Conservation (phyloP, 495 filamentous ascomycete genomes). For the Annulohypoxylon bovei region DNA sequence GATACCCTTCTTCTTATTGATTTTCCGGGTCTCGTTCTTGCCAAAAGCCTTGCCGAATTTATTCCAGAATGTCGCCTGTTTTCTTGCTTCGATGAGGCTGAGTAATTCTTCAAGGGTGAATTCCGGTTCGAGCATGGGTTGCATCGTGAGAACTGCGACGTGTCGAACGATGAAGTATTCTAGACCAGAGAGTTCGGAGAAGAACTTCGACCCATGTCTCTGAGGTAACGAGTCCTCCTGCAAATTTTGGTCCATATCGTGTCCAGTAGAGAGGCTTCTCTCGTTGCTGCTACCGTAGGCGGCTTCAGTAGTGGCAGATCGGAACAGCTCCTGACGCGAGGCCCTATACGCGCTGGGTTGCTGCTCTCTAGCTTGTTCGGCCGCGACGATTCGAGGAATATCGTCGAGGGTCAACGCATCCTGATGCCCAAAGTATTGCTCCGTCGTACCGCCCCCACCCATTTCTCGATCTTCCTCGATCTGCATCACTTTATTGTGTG, state of each 20-base stretch:
- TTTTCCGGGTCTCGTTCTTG: slow-evolving; percentile 80
- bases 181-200: slow-evolving; percentile 93
- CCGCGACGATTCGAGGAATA: slow-evolving; percentile 95
- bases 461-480: slow-evolving; percentile 89
- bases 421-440: slow-evolving; percentile 86
- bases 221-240: slow-evolving; percentile 60
- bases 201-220: slow-evolving; percentile 77
- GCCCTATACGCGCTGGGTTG: slow-evolving; percentile 76
- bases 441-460: slow-evolving; percentile 74
- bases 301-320: slow-evolving; percentile 70
- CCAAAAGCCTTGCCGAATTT: slow-evolving; percentile 94
- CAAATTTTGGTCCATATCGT: slow-evolving; percentile 60
- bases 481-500: slow-evolving; percentile 69
- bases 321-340: slow-evolving; percentile 76
- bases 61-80: slow-evolving; percentile 90
- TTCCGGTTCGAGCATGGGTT: slow-evolving; percentile 86
- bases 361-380: slow-evolving; percentile 93
- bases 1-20: slow-evolving; percentile 87
- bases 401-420: slow-evolving; percentile 95
- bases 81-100: slow-evolving; percentile 90
- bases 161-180: slow-evolving; percentile 98
- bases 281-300: slow-evolving; percentile 79
- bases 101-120: slow-evolving; percentile 96
- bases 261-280: slow-evolving; percentile 75
- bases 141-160: slow-evolving; percentile 94